These are phyloP conservation scores for Diaporthe caulivora DNA, from an alignment of 2,329 filamentous ascomycete genomes.

Conservation along the genomic window DNA sequence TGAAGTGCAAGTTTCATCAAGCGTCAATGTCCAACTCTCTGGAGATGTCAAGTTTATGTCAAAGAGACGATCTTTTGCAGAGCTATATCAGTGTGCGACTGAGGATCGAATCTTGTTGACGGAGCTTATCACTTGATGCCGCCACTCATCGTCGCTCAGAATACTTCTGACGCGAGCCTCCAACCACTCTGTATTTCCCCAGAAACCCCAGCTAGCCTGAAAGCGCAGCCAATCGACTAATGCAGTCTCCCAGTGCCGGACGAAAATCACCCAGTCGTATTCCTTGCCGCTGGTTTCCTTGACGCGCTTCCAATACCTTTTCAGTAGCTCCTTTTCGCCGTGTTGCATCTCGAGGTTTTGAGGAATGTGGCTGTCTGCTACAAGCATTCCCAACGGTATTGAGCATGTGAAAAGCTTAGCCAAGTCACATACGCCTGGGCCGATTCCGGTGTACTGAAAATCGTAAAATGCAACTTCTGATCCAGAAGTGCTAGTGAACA, in stretches of 20 bases:
- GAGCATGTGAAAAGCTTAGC: conserved; percentile 78
- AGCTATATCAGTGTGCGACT: background rate
- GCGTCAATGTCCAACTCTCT: background rate
- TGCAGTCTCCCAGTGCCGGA: conserved; percentile 74
- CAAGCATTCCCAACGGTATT: conserved; percentile 67
- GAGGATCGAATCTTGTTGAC: background rate
- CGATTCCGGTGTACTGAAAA: conserved; percentile 76
- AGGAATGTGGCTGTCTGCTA: conserved; percentile 41
- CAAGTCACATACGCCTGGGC: conserved; percentile 74
- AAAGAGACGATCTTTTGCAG: background rate
- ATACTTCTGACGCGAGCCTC: conserved; percentile 66
- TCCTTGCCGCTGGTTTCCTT: conserved; percentile 46
- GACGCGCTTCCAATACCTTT: conserved; percentile 59
- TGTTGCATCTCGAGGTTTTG: conserved; percentile 60
- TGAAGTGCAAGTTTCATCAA: too few relatives aligned
- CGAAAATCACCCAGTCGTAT: conserved; percentile 68
- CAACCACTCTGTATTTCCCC: conserved; percentile 71
- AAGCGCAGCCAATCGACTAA: conserved; percentile 76
- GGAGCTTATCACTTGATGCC: background rate
- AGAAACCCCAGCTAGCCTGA: conserved; percentile 72
- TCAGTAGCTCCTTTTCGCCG: conserved; percentile 64
- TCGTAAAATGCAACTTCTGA: conserved; percentile 73
- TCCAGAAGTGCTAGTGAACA: conserved; percentile 67
- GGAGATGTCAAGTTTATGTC: too few relatives aligned
- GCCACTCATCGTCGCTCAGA: conserved; percentile 56